Evolutionary conservation across 768 basidiomycete genomes (phyloP).

Genomic region (Russula lepida): DNA sequence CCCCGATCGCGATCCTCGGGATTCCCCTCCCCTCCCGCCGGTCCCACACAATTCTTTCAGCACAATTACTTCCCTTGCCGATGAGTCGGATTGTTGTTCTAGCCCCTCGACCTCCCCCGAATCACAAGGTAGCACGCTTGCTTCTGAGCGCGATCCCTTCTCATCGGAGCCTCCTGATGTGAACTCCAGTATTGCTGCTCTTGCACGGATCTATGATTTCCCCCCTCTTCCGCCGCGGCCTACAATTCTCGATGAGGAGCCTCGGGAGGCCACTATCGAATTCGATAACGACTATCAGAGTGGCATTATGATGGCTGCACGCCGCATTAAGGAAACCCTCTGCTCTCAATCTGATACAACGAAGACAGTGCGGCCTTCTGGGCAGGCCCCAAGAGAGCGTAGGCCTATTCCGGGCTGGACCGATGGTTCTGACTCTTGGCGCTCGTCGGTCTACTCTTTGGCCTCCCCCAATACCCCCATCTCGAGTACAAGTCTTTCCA

Average conservation of each 20-base stretch:
- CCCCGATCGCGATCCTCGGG: slow-evolving; percentile 34
- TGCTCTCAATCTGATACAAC: slow-evolving; percentile 35
- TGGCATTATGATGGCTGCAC: slow-evolving; percentile 64
- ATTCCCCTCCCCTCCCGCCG: slow-evolving; percentile 33
- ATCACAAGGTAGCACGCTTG: slow-evolving; percentile 14
- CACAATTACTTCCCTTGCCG: slow-evolving; percentile 26
- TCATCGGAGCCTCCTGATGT: slow-evolving; percentile 18
- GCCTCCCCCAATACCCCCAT: slow-evolving; percentile 31
- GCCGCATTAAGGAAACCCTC: slow-evolving; percentile 42
- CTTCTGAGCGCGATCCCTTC: slow-evolving; percentile 15
- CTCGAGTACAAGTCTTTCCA: slow-evolving; percentile 23
- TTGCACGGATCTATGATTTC: slow-evolving; percentile 38
- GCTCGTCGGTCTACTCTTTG: slow-evolving; percentile 52
- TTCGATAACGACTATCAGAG: slow-evolving; percentile 37
- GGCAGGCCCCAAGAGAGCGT: slow-evolving; percentile 27
- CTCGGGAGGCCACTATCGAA: slow-evolving; percentile 15
- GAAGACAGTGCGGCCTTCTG: slow-evolving; percentile 10
- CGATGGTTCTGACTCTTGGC: slow-evolving; percentile 59
- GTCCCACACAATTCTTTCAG: slow-evolving; percentile 33
- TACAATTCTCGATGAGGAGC: slow-evolving; percentile 31
- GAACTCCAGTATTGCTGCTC: slow-evolving; percentile 29
- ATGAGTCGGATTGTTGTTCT: slow-evolving; percentile 24
- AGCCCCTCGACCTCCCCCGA: slow-evolving; percentile 24
- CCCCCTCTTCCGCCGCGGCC: slow-evolving; percentile 47
- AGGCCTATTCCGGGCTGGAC: slow-evolving; percentile 58